Evolutionary conservation across 495 filamentous ascomycete species (phyloP), one percentile per base, ranked within the genome.

Genomic region (Hypoxylon lenormandii): DNA sequence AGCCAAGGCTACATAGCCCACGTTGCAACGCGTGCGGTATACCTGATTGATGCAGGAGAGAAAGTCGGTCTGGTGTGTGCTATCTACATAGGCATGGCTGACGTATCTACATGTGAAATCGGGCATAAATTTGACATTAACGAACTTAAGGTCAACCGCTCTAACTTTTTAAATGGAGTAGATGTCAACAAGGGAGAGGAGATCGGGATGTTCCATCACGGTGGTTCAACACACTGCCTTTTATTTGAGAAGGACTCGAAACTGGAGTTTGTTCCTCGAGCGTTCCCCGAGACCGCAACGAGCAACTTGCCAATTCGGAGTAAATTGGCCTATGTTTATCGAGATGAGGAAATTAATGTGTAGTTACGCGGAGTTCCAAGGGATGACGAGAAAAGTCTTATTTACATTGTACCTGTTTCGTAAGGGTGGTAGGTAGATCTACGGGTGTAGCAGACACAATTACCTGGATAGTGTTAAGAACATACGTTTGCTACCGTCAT

Each of bases 141-240:
- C 3, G 26, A 28, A 28, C 26, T 28, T 3, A 28, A 28, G 26
- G n/a, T n/a, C n/a, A n/a, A n/a, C n/a, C n/a, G n/a, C n/a, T n/a
- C n/a, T n/a, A n/a, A n/a, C n/a, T n/a, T n/a, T n/a, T n/a, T n/a
- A n/a, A n/a, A n/a, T n/a, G 30, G 30, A 33, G 30, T 33, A 5
- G 6, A 8, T 33, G 30, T 33, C 30, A 33, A 33, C 10, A 89
- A 87, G 72, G 87, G 86, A n/a, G 81, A 88, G 15, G 72, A 87
- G 60, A 78, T 86, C 56, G 87, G 86, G 5, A 87, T 86, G 60
- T 89, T 89, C 69, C 87, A 88, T 74, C 87, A 83, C 72, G 87
- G 87, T 15, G 87, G 87, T 21, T 84, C 80, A 12, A 87, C 82
- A 0, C 81, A 87, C 67, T 86, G 83, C 62, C 66, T 89, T 43